These are phyloP conservation scores for Metschnikowia lunata DNA, from an alignment of 805 yeast genomes.

Conservation along the genomic window DNA sequence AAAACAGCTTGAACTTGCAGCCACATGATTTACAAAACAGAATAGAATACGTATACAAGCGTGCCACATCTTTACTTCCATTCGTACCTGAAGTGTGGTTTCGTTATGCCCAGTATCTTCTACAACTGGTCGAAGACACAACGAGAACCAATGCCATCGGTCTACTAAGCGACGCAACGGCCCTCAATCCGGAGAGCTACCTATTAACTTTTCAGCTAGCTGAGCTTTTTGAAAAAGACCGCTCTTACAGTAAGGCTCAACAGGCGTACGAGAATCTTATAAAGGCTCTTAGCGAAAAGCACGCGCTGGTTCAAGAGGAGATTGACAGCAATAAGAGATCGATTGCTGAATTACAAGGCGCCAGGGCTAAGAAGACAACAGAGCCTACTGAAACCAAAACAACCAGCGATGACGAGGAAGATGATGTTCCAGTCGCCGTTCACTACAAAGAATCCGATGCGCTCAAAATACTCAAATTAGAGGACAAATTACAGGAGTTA, in stretches of 20 bases:
- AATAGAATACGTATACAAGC: conserved; percentile 65
- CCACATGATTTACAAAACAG: conserved; percentile 48
- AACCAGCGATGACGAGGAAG: conserved; percentile 21
- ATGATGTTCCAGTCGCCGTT: conserved; percentile 7
- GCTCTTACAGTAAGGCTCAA: conserved; percentile 47
- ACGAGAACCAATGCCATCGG: conserved; percentile 40
- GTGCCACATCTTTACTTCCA: conserved; percentile 57
- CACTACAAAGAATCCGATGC: conserved; percentile 23
- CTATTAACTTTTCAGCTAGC: conserved; percentile 63
- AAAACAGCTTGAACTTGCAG: conserved; percentile 60
- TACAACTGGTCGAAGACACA: conserved; percentile 32
- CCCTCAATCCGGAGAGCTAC: conserved; percentile 66
- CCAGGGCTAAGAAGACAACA: background rate
- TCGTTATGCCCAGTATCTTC: conserved; percentile 44
- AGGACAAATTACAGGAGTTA: conserved; percentile 21
- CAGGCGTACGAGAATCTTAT: conserved; percentile 49
- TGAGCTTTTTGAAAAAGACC: conserved; percentile 62
- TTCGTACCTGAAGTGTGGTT: conserved; percentile 78
- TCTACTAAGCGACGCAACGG: conserved; percentile 50
- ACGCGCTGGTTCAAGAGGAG: conserved; percentile 23
- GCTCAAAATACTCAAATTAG: conserved; percentile 17
- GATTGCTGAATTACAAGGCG: conserved; percentile 4
- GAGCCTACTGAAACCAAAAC: conserved; percentile 6
- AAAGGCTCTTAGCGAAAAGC: conserved; percentile 37
- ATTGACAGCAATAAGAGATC: conserved; percentile 20